Percentiles rank a stretch among this genome's conserved stretches.
These are phyloP conservation scores for Sicyos edulis DNA, from an alignment of 306 rosid genomes.

Conservation along the genomic window DNA sequence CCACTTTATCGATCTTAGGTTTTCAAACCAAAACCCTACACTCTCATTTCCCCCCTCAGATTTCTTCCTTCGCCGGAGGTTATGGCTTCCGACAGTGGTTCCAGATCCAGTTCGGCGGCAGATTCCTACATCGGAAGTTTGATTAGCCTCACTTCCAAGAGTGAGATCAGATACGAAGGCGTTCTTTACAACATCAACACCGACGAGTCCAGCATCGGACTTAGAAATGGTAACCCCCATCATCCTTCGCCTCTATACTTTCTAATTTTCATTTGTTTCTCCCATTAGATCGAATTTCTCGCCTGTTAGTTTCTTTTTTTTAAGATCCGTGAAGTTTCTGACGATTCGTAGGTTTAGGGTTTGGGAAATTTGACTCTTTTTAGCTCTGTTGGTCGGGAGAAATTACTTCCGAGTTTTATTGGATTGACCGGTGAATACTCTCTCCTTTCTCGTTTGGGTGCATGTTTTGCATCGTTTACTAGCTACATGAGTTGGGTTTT, in stretches of 20 bases:
- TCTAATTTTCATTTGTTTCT: too few species aligned
- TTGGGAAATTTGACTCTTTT: constrained; percentile 17
- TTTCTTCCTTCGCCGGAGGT: constrained; percentile 20
- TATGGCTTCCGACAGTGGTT: constrained; percentile 57
- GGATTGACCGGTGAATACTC: not conserved
- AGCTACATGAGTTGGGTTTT: not conserved
- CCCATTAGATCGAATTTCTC: not conserved
- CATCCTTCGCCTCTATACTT: too few species aligned
- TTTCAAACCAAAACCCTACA: constrained; percentile 50
- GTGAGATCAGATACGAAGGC: constrained; percentile 84
- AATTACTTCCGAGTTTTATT: not conserved
- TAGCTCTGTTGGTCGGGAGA: not conserved
- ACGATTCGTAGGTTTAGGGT: constrained; percentile 1
- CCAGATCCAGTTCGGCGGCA: constrained; percentile 62
- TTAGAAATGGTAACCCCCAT: constrained; percentile 44
- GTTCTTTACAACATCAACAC: constrained; percentile 62
- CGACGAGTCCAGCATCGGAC: constrained; percentile 75
- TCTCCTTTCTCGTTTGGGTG: not conserved
- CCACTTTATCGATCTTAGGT: not conserved
- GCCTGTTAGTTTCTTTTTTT: not conserved
- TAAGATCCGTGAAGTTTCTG: not conserved
- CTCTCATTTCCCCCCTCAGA: constrained; percentile 5
- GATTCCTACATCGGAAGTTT: constrained; percentile 72
- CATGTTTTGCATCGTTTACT: not conserved
- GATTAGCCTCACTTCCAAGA: constrained; percentile 75